These are phyloP conservation scores for Paraphoma sp. DNA, from an alignment of 2,329 filamentous ascomycete species.

Conservation along the genomic window DNA sequence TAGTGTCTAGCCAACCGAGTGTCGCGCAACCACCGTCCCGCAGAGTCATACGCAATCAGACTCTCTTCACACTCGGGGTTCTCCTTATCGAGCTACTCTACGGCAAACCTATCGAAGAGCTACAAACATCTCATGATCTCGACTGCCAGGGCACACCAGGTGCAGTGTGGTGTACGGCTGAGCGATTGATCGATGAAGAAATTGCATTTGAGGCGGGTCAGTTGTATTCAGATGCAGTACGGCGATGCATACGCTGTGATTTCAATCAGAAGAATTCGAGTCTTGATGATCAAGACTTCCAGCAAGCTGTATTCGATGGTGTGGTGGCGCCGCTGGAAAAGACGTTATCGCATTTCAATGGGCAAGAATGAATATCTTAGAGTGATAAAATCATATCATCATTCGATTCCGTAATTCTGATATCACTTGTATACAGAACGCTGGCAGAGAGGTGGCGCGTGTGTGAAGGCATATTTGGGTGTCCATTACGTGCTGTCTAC, in stretches of 20 bases:
- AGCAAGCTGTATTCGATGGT: constrained; percentile 18
- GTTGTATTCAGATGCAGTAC: constrained; percentile 21
- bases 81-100: constrained; percentile 45
- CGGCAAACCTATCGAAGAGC: constrained; percentile 28
- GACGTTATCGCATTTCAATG: constrained; percentile 15
- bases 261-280: constrained; percentile 17
- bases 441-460: too few relatives aligned
- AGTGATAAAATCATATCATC: too few relatives aligned
- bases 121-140: constrained; percentile 16
- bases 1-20: background rate
- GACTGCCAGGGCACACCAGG: constrained; percentile 18
- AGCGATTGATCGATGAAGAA: constrained; percentile 18
- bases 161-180: constrained; percentile 17
- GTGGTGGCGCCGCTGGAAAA: constrained; percentile 25
- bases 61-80: constrained; percentile 42
- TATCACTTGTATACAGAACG: too few relatives aligned
- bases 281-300: constrained; percentile 20
- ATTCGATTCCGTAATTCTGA: too few relatives aligned
- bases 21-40: background rate
- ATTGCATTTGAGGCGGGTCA: constrained; percentile 19
- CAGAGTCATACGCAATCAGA: constrained; percentile 34
- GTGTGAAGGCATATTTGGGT: too few relatives aligned
- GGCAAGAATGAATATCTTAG: constrained; percentile 9
- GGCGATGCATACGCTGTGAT: constrained; percentile 23
- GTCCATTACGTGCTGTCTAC: too few relatives aligned